These are phyloP conservation scores for Pichia phayaonensis DNA, from an alignment of 805 yeast species.

Conservation along the genomic window DNA sequence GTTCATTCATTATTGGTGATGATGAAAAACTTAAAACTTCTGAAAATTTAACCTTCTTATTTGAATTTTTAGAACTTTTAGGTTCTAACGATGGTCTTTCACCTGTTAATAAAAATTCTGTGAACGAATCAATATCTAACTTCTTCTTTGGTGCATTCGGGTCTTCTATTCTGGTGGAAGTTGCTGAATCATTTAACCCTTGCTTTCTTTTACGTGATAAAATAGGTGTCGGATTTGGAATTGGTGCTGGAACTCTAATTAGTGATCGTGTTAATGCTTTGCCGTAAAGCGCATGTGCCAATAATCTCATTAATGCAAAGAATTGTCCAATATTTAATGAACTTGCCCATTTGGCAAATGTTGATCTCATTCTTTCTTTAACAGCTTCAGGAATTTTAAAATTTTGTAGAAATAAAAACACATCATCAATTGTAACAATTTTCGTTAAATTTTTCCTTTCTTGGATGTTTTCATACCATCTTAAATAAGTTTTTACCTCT, in stretches of 20 bases:
- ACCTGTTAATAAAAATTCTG: constrained; percentile 78
- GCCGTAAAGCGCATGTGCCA: constrained; percentile 57
- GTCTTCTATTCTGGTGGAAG: background rate
- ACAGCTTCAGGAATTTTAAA: constrained; percentile 53
- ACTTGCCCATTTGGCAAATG: constrained; percentile 46
- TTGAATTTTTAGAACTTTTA: constrained; percentile 30
- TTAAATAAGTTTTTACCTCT: constrained; percentile 76
- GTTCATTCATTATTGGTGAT: constrained; percentile 14
- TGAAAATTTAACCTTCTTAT: constrained; percentile 64
- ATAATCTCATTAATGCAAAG: constrained; percentile 74
- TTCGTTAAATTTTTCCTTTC: constrained; percentile 55
- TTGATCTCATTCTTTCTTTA: constrained; percentile 41
- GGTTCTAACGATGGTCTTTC: constrained; percentile 44
- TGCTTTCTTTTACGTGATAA: constrained; percentile 48
- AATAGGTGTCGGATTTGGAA: constrained; percentile 78
- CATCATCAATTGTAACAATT: constrained; percentile 64
- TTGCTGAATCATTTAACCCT: constrained; percentile 9
- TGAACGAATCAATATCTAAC: constrained; percentile 78
- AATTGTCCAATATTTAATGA: constrained; percentile 83
- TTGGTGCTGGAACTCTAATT: constrained; percentile 49
- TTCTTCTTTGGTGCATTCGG: constrained; percentile 24
- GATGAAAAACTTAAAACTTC: constrained; percentile 46
- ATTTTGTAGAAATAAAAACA: constrained; percentile 69
- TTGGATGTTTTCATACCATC: constrained; percentile 88
- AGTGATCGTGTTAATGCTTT: constrained; percentile 44